Conservation (phyloP, 2,329 filamentous ascomycete species). For the Phyllosticta citribraziliensis region DNA sequence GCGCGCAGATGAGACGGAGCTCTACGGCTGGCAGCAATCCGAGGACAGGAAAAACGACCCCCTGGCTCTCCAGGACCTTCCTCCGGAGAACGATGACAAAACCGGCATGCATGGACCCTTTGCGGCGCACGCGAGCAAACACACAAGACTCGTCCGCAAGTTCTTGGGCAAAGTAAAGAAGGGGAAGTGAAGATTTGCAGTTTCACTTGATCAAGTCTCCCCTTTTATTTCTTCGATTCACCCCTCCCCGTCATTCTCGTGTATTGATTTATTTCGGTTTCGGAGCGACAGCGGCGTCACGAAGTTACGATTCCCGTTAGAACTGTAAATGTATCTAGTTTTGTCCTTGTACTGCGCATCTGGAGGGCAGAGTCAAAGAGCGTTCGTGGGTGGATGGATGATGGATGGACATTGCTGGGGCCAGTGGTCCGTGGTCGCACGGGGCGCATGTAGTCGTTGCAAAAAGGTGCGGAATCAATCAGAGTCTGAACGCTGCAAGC, state of each 20-base stretch:
- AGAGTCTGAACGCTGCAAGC: background rate
- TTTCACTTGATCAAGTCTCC: background rate
- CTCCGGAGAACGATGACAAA: conserved; percentile 37
- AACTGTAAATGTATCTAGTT: background rate
- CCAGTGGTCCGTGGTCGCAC: background rate
- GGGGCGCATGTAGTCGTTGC: background rate
- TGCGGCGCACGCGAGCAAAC: conserved; percentile 28
- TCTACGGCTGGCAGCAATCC: conserved; percentile 57
- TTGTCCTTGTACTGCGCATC: conserved; percentile 5
- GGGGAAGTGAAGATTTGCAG: conserved; percentile 4
- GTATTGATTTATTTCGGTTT: conserved; percentile 2
- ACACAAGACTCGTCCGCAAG: conserved; percentile 25
- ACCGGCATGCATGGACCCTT: conserved; percentile 37
- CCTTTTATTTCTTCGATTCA: background rate
- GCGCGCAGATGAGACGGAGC: conserved; percentile 60
- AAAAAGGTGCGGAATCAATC: background rate
- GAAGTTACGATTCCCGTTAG: background rate
- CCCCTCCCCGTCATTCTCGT: background rate
- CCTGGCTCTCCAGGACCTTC: conserved; percentile 45
- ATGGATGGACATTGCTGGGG: background rate
- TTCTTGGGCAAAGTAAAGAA: conserved; percentile 28
- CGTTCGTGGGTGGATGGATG: background rate
- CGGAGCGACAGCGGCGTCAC: background rate
- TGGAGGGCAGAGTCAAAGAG: background rate
- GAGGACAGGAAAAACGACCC: conserved; percentile 36